Evolutionary conservation across 2,329 filamentous ascomycete species (phyloP), one percentile per base, ranked within the genome.

Genomic region (Xylariaceae sp.): DNA sequence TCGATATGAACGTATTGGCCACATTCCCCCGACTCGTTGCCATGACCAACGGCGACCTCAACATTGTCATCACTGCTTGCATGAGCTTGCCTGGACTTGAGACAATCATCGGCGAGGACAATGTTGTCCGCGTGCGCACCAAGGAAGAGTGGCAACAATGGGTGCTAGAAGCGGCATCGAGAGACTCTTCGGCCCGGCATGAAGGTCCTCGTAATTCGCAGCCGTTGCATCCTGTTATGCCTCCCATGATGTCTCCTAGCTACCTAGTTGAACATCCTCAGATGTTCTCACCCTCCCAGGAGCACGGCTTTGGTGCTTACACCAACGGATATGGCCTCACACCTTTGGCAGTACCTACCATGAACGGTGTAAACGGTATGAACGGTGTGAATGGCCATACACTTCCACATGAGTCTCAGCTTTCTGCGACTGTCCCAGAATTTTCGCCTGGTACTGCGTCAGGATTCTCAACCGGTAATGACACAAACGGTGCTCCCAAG

Each of bases 21-120:
- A 79, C 77, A n/a, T 99, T 99, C 76, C 90, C 89, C 68, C 86
- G 94, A 51, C 86, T 95, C 65, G 85, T 85, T 68, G 73, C 80
- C 27, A 71, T 95, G 30, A 27, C 22, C 22, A 87, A 86, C 0
- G 80, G 81, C 44, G 85, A 96, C 50, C 73, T 85, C 49, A 83
- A 89, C 36, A 69, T 91, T 48, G 74, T 97, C 52, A 88, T 88
- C 53, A 77, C 80, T 48, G 89, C 87, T 12, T 91, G 87, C 64
- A 80, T 86, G 49, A 80, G 86, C 55, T 89, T 89, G 1, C 76
- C 76, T 10, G 78, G 78, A 36, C 78, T 96, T 51, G 90, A 97
- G 59, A 85, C 89, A 61, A 77, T 86, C 42, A 70, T 83, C 32
- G 86, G 87, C 38, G 81, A 87, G 27, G 90, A 96, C 65, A 85